phyloP scores from a whole-genome alignment of 257 asterid species.

The Schizonepeta tenuifolia region DNA sequence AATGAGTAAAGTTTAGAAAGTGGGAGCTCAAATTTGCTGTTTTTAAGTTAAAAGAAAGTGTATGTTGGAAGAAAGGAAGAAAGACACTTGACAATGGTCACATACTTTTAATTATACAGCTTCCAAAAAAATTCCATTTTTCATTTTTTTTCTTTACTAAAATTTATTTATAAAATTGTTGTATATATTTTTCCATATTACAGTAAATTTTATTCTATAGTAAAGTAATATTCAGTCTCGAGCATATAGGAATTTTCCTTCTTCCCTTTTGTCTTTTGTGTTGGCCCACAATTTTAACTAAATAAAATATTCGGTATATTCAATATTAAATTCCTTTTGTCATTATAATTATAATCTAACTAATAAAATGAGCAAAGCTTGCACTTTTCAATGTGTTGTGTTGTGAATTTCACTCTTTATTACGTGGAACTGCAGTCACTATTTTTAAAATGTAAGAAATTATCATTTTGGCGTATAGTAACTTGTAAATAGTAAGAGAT shows the following conservation, averaged over 20 bases:
- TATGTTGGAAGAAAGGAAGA: slow-evolving; percentile 23
- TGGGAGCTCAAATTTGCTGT: slow-evolving; percentile 23
- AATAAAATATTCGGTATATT: neutral
- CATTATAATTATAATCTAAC: neutral
- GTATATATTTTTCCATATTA: neutral
- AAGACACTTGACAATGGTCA: slow-evolving; percentile 24
- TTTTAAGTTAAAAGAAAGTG: neutral
- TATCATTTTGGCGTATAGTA: no score
- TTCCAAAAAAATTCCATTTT: slow-evolving; percentile 12
- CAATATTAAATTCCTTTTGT: neutral
- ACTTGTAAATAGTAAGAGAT: no score
- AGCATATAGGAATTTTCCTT: neutral
- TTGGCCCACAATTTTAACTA: neutral
- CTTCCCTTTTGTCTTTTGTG: neutral
- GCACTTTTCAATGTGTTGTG: neutral
- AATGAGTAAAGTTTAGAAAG: neutral
- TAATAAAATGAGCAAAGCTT: neutral
- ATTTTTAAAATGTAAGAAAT: no score
- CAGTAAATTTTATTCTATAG: neutral
- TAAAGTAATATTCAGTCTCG: neutral
- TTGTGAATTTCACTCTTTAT: neutral
- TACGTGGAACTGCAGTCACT: no score
- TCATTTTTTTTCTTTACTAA: neutral
- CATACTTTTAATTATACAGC: slow-evolving; percentile 8
- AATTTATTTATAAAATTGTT: neutral